Evolutionary conservation across 345 rosid genomes (phyloP).

Genomic region (Rhodamnia rubescens): DNA sequence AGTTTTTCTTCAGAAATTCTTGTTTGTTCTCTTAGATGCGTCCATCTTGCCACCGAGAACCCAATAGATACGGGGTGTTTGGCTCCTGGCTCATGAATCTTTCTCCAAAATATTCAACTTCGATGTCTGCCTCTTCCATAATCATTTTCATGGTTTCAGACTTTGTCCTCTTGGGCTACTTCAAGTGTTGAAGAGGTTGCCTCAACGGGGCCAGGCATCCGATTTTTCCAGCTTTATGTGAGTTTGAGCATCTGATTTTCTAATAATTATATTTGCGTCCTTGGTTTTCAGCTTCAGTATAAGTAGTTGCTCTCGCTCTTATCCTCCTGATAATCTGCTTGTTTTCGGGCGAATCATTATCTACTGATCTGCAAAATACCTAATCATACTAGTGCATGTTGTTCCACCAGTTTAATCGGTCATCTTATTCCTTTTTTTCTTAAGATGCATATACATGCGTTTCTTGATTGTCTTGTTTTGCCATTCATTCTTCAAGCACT

Average conservation of each 20-base stretch:
- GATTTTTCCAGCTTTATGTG: conserved; percentile 92
- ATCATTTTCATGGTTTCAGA: conserved; percentile 24
- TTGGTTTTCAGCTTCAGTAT: not conserved
- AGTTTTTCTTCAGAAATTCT: not conserved
- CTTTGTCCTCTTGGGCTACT: conserved; percentile 88
- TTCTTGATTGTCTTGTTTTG: not conserved
- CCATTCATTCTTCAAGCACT: not conserved
- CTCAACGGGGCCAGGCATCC: conserved; percentile 90
- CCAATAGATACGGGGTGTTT: not conserved
- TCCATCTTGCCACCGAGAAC: not conserved
- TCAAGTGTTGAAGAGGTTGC: conserved; percentile 94
- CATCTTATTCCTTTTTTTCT: not conserved
- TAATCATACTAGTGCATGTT: not conserved
- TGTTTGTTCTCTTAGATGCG: not conserved
- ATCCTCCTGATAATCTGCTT: not conserved
- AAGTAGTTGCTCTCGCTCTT: not conserved
- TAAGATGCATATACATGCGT: not conserved
- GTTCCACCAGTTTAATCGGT: not conserved
- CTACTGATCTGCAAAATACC: not conserved
- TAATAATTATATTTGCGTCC: not conserved
- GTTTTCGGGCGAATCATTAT: not conserved
- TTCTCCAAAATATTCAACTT: not conserved
- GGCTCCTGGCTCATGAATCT: not conserved
- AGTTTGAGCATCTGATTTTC: conserved; percentile 13
- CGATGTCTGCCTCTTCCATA: not conserved